Conservation (phyloP, 352 stramenopile genomes). For the Globisporangium recalcitrans region DNA sequence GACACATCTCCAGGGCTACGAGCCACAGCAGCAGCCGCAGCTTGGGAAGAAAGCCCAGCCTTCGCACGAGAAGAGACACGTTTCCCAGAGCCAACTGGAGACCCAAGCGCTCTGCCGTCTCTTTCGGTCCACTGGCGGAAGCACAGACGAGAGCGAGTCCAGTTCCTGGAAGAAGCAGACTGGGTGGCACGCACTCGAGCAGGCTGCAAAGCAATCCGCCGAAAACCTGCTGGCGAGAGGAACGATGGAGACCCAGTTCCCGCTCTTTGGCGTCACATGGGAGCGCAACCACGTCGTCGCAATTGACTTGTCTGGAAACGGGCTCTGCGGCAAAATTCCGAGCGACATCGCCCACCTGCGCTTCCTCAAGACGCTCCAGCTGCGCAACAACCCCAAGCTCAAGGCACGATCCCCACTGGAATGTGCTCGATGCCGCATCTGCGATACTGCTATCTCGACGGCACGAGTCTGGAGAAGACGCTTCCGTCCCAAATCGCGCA, state of each 20-base stretch:
- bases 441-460: constrained; percentile 63
- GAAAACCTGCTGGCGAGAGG: constrained; percentile 23
- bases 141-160: not conserved
- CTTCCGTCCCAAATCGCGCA: constrained; percentile 44
- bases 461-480: constrained; percentile 36
- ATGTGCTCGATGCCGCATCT: constrained; percentile 44
- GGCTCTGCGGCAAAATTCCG: constrained; percentile 39
- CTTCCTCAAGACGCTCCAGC: constrained; percentile 47
- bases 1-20: constrained; percentile 2
- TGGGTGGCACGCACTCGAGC: constrained; percentile 32
- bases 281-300: constrained; percentile 54
- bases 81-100: constrained; percentile 36
- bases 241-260: constrained; percentile 32
- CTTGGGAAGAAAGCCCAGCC: not conserved
- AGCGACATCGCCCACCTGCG: constrained; percentile 34
- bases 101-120: constrained; percentile 37
- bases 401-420: constrained; percentile 19
- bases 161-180: constrained; percentile 31
- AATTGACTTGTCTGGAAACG: constrained; percentile 50
- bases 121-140: constrained; percentile 37
- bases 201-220: constrained; percentile 15
- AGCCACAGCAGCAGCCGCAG: constrained; percentile 1
- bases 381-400: constrained; percentile 49
- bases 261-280: constrained; percentile 44
- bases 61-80: constrained; percentile 20